Conservation (phyloP, 2,329 filamentous ascomycete genomes). For the Boeremia lycopersici region DNA sequence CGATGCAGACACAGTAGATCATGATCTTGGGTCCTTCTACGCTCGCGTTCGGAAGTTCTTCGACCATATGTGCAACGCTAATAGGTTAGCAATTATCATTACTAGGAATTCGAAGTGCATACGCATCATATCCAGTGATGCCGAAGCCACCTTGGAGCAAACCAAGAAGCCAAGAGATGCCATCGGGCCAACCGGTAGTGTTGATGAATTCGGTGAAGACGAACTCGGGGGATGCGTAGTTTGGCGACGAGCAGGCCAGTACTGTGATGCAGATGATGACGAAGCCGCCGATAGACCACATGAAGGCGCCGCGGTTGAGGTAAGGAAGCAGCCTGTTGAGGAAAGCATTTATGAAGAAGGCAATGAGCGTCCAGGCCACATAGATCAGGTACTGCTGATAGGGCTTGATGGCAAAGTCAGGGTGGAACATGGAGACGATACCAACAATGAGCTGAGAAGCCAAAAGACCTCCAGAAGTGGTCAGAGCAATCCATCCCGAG, state of each 20-base stretch:
- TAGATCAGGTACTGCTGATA: constrained; percentile 81
- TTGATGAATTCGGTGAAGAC: constrained; percentile 74
- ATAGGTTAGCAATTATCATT: no score
- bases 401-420: constrained; percentile 61
- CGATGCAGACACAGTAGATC: constrained; percentile 68
- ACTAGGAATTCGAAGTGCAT: no score
- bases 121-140: constrained; percentile 60
- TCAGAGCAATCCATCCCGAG: constrained; percentile 71
- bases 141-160: constrained; percentile 61
- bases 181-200: constrained; percentile 71
- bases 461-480: constrained; percentile 70
- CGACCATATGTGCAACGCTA: constrained; percentile 60
- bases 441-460: constrained; percentile 71
- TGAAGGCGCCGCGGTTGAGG: constrained; percentile 71
- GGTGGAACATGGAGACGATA: constrained; percentile 66
- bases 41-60: constrained; percentile 64
- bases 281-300: constrained; percentile 74
- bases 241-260: constrained; percentile 67
- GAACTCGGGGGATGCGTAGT: constrained; percentile 68
- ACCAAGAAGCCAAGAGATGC: constrained; percentile 61
- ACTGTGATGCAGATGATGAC: constrained; percentile 72
- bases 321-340: constrained; percentile 65
- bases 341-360: constrained; percentile 70
- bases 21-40: constrained; percentile 69
- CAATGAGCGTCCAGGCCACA: constrained; percentile 65